Evolutionary conservation across 73 alveolate species (phyloP).

Genomic region (Stentor coeruleus): DNA sequence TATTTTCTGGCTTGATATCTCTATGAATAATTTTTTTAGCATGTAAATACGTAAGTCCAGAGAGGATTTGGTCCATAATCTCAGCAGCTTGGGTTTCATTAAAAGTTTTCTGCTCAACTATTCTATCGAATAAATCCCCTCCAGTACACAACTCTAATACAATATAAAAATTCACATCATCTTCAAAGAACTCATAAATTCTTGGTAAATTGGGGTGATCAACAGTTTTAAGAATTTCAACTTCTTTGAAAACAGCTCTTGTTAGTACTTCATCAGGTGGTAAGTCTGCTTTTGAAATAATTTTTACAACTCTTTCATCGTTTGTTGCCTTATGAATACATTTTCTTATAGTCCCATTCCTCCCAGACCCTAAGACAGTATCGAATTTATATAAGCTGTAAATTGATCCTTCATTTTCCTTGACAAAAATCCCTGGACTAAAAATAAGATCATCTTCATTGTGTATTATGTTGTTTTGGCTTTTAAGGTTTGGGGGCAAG

Average conservation of each 20-base stretch:
- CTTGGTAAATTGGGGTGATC: slow-evolving; percentile 51
- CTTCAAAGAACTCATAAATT: slow-evolving; percentile 38
- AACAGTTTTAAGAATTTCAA: slow-evolving; percentile 29
- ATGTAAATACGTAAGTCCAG: slow-evolving; percentile 90
- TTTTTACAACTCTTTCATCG: no score
- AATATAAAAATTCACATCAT: slow-evolving; percentile 38
- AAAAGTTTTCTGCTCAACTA: slow-evolving; percentile 75
- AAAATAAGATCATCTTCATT: no score
- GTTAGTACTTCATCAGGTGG: no score
- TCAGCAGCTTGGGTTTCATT: slow-evolving; percentile 83
- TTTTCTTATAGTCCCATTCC: no score
- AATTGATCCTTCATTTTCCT: no score
- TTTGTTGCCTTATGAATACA: no score
- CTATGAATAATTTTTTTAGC: slow-evolving; percentile 74
- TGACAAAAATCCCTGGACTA: no score
- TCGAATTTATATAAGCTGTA: no score
- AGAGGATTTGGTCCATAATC: slow-evolving; percentile 78
- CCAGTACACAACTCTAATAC: slow-evolving; percentile 56
- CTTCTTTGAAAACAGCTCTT: slow-evolving; percentile 46
- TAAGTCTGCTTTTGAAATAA: no score
- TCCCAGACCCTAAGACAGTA: no score
- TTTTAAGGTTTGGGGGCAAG: no score
- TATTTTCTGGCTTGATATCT: slow-evolving; percentile 47
- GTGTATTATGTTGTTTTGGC: no score
- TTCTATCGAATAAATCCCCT: slow-evolving; percentile 91